These are phyloP conservation scores for Penicillium parvum DNA, from an alignment of 495 filamentous ascomycete species.

Conservation along the genomic window DNA sequence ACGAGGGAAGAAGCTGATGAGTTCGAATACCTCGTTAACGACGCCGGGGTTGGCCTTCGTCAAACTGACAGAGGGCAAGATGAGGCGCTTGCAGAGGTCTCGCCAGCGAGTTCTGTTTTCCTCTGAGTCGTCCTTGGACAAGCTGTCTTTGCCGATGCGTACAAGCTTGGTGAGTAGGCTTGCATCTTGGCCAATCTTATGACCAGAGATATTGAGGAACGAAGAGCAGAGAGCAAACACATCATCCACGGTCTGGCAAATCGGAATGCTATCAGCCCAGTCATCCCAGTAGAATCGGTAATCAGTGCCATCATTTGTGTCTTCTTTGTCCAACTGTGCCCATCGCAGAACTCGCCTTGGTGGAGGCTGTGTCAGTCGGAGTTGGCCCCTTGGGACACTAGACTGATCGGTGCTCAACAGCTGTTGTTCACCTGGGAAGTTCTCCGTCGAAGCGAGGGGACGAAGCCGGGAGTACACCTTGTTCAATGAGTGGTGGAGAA, in stretches of 20 bases:
- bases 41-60: conserved; percentile 75
- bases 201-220: conserved; percentile 75
- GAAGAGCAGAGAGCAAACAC: conserved; percentile 83
- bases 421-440: conserved; percentile 44
- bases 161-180: conserved; percentile 72
- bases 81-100: conserved; percentile 71
- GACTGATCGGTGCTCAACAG: conserved; percentile 57
- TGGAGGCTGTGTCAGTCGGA: conserved; percentile 52
- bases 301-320: conserved; percentile 63
- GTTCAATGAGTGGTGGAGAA: conserved; percentile 72
- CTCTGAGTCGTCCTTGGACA: conserved; percentile 63
- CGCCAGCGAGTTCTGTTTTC: conserved; percentile 69
- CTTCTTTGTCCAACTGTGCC: conserved; percentile 72
- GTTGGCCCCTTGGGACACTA: conserved; percentile 58
- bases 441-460: conserved; percentile 38
- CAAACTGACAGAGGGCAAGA: conserved; percentile 81
- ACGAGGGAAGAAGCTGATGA: conserved; percentile 75
- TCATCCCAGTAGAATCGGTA: conserved; percentile 98
- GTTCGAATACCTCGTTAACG: conserved; percentile 76
- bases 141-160: conserved; percentile 72
- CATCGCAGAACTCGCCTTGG: conserved; percentile 64
- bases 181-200: conserved; percentile 82
- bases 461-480: conserved; percentile 57
- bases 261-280: conserved; percentile 87
- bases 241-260: conserved; percentile 87